A percentile compares a stretch with the other conserved stretches of the same genome.
phyloP scores from a whole-genome alignment of 345 rosid species.

The Salix exigua region DNA sequence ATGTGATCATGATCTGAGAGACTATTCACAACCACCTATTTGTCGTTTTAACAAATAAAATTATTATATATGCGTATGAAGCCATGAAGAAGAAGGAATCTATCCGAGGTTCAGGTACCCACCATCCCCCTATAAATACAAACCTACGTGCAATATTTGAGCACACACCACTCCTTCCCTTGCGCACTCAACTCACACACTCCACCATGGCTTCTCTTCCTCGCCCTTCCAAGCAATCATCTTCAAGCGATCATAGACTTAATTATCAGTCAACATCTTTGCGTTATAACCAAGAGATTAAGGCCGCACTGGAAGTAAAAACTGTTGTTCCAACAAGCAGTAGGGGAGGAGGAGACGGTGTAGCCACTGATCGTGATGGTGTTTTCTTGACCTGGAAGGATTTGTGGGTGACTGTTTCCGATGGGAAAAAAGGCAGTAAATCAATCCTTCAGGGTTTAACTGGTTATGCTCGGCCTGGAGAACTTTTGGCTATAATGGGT shows the following conservation, averaged over 20 bases:
- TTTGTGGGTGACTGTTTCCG: conserved; percentile 12
- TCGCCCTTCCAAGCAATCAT: not conserved
- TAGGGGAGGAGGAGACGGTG: not conserved
- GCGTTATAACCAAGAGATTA: not conserved
- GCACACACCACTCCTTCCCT: not conserved
- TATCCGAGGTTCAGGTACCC: too few species aligned
- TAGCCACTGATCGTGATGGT: not conserved
- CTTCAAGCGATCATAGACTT: not conserved
- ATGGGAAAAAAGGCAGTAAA: not conserved
- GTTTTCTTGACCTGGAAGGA: conserved; percentile 26
- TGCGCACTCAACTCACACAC: not conserved
- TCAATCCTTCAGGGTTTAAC: conserved; percentile 20
- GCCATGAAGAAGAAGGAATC: too few species aligned
- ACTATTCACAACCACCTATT: too few species aligned
- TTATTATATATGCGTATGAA: too few species aligned
- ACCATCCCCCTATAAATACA: not conserved
- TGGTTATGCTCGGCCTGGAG: conserved; percentile 27
- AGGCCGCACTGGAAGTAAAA: not conserved
- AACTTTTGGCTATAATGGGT: conserved; percentile 26
- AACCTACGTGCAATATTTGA: not conserved
- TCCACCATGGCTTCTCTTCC: not conserved
- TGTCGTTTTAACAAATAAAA: too few species aligned
- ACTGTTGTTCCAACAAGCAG: not conserved
- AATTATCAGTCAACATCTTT: not conserved
- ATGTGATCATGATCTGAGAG: too few species aligned